A percentile compares a stretch with the other conserved stretches of the same genome.
These are phyloP conservation scores for Oryza coarctata DNA, from an alignment of 176 grass and related monocot species.

Conservation along the genomic window DNA sequence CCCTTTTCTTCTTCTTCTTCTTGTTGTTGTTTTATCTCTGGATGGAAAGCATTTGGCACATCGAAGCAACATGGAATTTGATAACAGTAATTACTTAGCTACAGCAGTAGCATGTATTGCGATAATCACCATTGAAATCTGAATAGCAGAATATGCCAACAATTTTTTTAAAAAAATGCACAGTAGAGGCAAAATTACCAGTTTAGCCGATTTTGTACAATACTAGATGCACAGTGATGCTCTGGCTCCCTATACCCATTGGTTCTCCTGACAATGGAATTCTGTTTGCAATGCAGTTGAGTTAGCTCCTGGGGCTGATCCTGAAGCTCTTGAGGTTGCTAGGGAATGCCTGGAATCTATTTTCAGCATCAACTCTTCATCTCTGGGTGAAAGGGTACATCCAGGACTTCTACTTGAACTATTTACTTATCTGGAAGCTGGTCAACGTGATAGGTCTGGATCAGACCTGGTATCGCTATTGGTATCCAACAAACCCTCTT, in stretches of 20 bases:
- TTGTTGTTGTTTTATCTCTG: background rate
- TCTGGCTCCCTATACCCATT: background rate
- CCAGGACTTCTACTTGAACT: slow-evolving; percentile 63
- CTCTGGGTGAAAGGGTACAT: slow-evolving; percentile 25
- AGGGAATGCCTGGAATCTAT: slow-evolving; percentile 57
- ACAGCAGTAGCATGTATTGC: background rate
- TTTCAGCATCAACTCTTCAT: slow-evolving; percentile 50
- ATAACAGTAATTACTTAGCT: background rate
- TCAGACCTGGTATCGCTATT: slow-evolving; percentile 17
- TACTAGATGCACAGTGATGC: background rate
- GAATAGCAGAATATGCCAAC: background rate
- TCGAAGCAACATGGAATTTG: background rate
- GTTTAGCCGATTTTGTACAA: background rate
- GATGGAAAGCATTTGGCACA: background rate
- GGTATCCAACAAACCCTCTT: slow-evolving; percentile 25
- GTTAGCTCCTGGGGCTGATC: slow-evolving; percentile 48
- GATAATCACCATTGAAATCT: background rate
- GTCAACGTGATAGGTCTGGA: slow-evolving; percentile 22
- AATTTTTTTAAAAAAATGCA: background rate
- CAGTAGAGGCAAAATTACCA: background rate
- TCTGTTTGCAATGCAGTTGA: slow-evolving; percentile 53
- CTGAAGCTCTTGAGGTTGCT: slow-evolving; percentile 68
- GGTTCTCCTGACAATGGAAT: slow-evolving; percentile 6
- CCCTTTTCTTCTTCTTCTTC: background rate
- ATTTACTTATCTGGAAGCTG: slow-evolving; percentile 43